Evolutionary conservation across 805 yeast species (phyloP).

Genomic region (Zygosaccharomyces siamensis): DNA sequence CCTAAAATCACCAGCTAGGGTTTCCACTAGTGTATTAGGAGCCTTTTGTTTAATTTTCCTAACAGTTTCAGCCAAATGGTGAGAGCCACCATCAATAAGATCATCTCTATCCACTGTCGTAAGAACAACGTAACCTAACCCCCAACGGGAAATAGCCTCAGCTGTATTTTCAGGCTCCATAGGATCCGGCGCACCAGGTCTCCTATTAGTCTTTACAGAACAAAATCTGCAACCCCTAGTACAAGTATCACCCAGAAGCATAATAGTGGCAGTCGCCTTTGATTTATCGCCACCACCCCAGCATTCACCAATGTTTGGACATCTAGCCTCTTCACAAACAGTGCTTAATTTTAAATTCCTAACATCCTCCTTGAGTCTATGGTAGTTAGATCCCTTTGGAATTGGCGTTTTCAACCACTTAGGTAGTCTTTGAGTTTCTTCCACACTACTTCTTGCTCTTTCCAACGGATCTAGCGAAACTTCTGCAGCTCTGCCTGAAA

Average conservation of each 20-base stretch:
- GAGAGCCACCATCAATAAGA: conserved; percentile 85
- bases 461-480: conserved; percentile 68
- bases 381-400: conserved; percentile 88
- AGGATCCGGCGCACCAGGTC: conserved; percentile 87
- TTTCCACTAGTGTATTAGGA: conserved; percentile 88
- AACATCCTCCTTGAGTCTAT: conserved; percentile 76
- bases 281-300: conserved; percentile 88
- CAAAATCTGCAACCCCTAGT: conserved; percentile 99
- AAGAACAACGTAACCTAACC: conserved; percentile 92
- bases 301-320: conserved; percentile 99
- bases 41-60: conserved; percentile 77
- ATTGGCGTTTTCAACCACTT: conserved; percentile 93
- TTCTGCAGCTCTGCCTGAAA: conserved; percentile 73
- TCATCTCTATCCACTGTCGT: conserved; percentile 98
- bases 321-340: conserved; percentile 97
- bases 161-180: conserved; percentile 97
- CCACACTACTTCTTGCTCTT: conserved; percentile 53
- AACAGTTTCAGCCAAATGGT: conserved; percentile 87
- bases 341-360: conserved; percentile 86
- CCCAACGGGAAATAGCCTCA: conserved; percentile 96
- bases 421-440: conserved; percentile 72
- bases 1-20: conserved; percentile 89
- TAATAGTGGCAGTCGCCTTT: conserved; percentile 90
- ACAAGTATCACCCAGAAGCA: conserved; percentile 98
- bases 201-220: conserved; percentile 87